phyloP scores from a whole-genome alignment of 139 green algal genomes.

The Auxenochlorella pyrenoidosa region DNA sequence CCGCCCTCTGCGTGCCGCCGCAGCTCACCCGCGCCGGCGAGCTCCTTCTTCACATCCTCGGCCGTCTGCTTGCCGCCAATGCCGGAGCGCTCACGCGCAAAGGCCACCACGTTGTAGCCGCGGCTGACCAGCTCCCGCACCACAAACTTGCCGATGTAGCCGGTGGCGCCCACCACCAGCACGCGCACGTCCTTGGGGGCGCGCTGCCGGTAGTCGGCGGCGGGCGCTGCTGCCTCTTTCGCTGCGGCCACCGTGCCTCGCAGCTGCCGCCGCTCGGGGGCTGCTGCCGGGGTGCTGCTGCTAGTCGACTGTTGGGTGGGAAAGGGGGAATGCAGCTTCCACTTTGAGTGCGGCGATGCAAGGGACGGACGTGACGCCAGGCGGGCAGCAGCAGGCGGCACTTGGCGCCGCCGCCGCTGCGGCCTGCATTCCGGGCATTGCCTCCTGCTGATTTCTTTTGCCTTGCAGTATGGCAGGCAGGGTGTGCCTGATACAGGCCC shows the following conservation, averaged over 20 bases:
- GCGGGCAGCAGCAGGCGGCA: too few relatives aligned
- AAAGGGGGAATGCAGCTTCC: background rate
- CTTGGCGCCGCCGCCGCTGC: background rate
- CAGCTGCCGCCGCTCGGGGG: background rate
- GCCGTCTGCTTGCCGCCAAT: conserved; percentile 89
- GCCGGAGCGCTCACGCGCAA: conserved; percentile 89
- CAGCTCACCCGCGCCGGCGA: conserved; percentile 71
- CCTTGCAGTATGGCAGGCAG: background rate
- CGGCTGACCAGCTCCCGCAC: conserved; percentile 70
- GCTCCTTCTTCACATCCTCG: conserved; percentile 80
- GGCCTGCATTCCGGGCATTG: background rate
- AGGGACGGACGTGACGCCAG: too few relatives aligned
- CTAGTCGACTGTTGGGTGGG: background rate
- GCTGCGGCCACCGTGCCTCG: background rate
- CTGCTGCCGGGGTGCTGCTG: background rate
- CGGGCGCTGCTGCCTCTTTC: conserved; percentile 7
- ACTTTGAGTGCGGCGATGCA: too few relatives aligned
- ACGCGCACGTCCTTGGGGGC: conserved; percentile 83
- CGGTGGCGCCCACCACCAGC: conserved; percentile 93
- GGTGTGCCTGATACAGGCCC: too few relatives aligned
- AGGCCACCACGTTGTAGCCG: conserved; percentile 84
- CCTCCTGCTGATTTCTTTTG: too few relatives aligned
- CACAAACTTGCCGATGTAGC: conserved; percentile 97
- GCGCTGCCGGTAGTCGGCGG: conserved; percentile 67
- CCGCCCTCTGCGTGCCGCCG: background rate